Evolutionary conservation across 1,284 basidiomycete genomes (phyloP).

Genomic region (Hortiboletus rubellus): DNA sequence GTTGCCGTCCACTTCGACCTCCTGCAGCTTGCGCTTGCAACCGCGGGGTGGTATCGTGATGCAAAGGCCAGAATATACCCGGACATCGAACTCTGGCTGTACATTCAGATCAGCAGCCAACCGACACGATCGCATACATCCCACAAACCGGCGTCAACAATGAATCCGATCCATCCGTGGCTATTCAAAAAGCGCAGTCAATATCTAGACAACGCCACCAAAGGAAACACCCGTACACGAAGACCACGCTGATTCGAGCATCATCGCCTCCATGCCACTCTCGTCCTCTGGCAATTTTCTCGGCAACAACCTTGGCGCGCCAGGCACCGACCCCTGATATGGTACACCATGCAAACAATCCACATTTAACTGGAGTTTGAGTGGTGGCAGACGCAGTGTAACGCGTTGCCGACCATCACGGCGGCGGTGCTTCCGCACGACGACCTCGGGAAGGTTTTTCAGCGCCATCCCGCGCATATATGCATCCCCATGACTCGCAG

Average conservation of each 20-base stretch:
- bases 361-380: constrained; percentile 8
- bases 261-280: constrained; percentile 13
- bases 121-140: neutral
- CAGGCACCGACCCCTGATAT: constrained; percentile 10
- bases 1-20: constrained; percentile 13
- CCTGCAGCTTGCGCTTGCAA: constrained; percentile 31
- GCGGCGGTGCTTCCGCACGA: constrained; percentile 1
- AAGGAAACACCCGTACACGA: constrained; percentile 15
- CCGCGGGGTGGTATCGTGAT: constrained; percentile 23
- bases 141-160: constrained; percentile 22
- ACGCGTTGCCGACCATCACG: constrained; percentile 6
- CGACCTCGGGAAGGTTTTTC: constrained; percentile 9
- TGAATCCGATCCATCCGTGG: neutral
- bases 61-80: constrained; percentile 22
- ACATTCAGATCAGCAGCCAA: constrained; percentile 1
- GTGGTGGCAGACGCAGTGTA: constrained; percentile 22
- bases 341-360: neutral
- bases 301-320: constrained; percentile 27
- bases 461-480: constrained; percentile 10
- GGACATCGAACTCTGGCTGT: constrained; percentile 6
- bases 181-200: constrained; percentile 4
- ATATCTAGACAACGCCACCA: neutral
- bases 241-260: neutral
- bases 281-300: constrained; percentile 30
- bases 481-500: neutral